Evolutionary conservation across 2,329 filamentous ascomycete species (phyloP), one percentile per base, ranked within the genome.

Genomic region (Coleophoma crateriformis): DNA sequence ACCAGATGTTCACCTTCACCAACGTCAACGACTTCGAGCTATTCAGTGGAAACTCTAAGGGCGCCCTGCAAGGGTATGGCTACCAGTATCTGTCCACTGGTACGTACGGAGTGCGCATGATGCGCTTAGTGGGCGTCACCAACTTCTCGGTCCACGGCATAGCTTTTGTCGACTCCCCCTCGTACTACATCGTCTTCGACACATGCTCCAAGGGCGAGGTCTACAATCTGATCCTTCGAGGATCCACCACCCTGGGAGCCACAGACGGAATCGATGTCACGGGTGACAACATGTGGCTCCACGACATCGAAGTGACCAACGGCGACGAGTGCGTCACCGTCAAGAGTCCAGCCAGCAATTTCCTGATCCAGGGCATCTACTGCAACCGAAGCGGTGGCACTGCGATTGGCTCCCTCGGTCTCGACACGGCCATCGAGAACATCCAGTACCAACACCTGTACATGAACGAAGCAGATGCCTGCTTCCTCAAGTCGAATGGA

Each of bases 261-360:
- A 63, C 81, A 6, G 79, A 82, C 58, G 79, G 79, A 3, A 70
- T 81, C 50, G 75, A 81, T 58, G 69, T 82, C 3, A 77, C 70
- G 66, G 71, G 72, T 12, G 71, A 62, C 39, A 81, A 82, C 55
- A 72, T 81, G 47, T 79, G 75, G 73, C 67, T 81, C 43, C 79
- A 82, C 57, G 78, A 83, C 59, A 68, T 82, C 40, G 75, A 76
- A 67, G 78, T 82, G 5, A 80, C 79, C 22, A 83, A 82, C 71
- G 81, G 79, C 62, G 77, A 82, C 58, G 79, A 82, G 60, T 81
- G 77, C 58, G 76, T 81, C 0, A 80, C 77, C 2, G 74, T 80
- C 52, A 81, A 78, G 50, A 75, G 81, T 61, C 77, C 3, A 71
- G 78, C 54, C 78, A 76, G 71, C 48, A 75, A 81, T 61, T 71